These are phyloP conservation scores for Globisporangium nagaii DNA, from an alignment of 352 stramenopile genomes.

Conservation along the genomic window DNA sequence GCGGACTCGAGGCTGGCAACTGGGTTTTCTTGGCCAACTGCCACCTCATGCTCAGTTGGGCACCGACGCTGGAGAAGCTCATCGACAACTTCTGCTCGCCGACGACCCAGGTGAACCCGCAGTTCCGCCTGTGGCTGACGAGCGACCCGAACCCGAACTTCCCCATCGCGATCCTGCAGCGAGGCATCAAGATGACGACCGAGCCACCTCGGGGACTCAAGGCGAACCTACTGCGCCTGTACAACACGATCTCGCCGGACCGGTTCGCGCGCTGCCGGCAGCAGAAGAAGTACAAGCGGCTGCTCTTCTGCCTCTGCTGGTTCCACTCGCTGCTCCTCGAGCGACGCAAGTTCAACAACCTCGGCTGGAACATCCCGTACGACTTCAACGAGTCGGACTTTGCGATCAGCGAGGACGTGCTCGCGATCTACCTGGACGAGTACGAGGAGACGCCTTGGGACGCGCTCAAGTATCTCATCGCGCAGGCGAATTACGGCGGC, in stretches of 20 bases:
- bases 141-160: slow-evolving; percentile 93
- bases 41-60: slow-evolving; percentile 95
- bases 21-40: slow-evolving; percentile 97
- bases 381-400: slow-evolving; percentile 98
- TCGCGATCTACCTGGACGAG: slow-evolving; percentile 93
- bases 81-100: slow-evolving; percentile 85
- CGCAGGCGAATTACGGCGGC: slow-evolving; percentile 95
- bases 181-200: slow-evolving; percentile 96
- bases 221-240: slow-evolving; percentile 91
- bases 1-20: slow-evolving; percentile 80
- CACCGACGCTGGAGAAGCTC: slow-evolving; percentile 92
- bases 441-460: slow-evolving; percentile 92
- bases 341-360: slow-evolving; percentile 94
- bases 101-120: slow-evolving; percentile 58
- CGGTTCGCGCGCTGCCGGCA: slow-evolving; percentile 84
- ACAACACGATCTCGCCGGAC: slow-evolving; percentile 90
- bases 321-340: slow-evolving; percentile 95
- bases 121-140: slow-evolving; percentile 93
- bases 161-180: slow-evolving; percentile 93
- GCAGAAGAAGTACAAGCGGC: slow-evolving; percentile 86
- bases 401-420: slow-evolving; percentile 93
- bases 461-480: slow-evolving; percentile 94
- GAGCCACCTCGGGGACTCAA: slow-evolving; percentile 91
- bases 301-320: slow-evolving; percentile 94
- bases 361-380: slow-evolving; percentile 97